Evolutionary conservation across 352 stramenopile species (phyloP).

Genomic region (Phytopythium sindhum): DNA sequence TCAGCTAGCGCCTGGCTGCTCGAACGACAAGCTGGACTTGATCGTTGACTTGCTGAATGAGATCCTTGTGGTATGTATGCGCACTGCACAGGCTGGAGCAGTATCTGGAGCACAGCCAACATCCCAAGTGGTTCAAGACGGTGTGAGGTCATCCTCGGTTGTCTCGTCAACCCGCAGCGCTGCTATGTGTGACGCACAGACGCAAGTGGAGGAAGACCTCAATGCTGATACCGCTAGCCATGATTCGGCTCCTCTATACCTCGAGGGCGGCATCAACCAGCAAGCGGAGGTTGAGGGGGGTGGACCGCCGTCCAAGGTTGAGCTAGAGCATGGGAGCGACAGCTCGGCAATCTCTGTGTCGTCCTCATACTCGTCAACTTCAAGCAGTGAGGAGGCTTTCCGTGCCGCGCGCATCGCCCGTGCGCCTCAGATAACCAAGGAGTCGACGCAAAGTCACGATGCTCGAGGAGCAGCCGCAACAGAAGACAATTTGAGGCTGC

Average conservation of each 20-base stretch:
- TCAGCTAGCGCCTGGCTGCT: background rate
- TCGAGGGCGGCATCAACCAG: background rate
- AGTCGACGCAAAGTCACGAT: background rate
- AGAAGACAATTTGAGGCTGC: background rate
- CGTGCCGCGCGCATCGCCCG: background rate
- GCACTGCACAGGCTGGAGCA: background rate
- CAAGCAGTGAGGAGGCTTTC: background rate
- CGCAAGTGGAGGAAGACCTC: background rate
- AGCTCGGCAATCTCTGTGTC: background rate
- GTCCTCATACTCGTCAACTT: background rate
- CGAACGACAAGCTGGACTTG: constrained; percentile 29
- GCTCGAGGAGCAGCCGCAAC: background rate
- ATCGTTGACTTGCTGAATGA: constrained; percentile 34
- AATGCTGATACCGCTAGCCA: background rate
- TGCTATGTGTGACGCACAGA: background rate
- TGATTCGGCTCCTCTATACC: background rate
- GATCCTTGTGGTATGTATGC: constrained; percentile 20
- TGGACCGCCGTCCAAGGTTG: background rate
- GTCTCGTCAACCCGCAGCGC: background rate
- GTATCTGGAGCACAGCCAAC: background rate
- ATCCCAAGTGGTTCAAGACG: background rate
- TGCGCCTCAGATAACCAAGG: background rate
- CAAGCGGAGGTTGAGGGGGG: background rate
- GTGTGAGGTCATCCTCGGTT: background rate
- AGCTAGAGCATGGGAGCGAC: background rate